These are phyloP conservation scores for Mollisia scopiformis DNA, from an alignment of 2,329 filamentous ascomycete genomes.

Conservation along the genomic window DNA sequence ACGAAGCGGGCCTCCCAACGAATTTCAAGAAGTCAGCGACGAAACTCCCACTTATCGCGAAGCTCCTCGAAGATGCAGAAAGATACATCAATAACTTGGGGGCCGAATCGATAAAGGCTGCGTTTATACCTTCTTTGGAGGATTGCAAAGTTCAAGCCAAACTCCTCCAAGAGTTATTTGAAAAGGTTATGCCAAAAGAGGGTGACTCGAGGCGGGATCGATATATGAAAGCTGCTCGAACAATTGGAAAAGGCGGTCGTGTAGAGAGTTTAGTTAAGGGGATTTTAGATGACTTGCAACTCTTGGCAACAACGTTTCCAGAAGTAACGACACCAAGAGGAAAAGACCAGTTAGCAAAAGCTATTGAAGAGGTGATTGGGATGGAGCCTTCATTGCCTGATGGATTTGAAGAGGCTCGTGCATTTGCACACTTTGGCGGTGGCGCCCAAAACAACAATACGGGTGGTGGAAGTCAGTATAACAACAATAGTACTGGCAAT, in stretches of 20 bases:
- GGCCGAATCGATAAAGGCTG: constrained; percentile 11
- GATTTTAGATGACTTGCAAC: constrained; percentile 19
- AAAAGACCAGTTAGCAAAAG: constrained; percentile 14
- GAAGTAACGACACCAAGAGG: constrained; percentile 11
- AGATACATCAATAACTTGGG: constrained; percentile 7
- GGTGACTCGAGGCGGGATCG: constrained; percentile 13
- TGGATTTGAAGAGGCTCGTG: constrained; percentile 9
- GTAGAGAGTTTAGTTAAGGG: constrained; percentile 19
- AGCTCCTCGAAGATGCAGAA: constrained; percentile 13
- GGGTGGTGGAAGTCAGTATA: constrained; percentile 11
- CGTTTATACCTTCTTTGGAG: constrained; percentile 14
- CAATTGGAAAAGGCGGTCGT: constrained; percentile 17
- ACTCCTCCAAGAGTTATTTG: constrained; percentile 16
- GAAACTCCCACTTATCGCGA: constrained; percentile 14
- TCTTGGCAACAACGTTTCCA: constrained; percentile 18
- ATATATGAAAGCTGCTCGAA: constrained; percentile 21
- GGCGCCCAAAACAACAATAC: constrained; percentile 12
- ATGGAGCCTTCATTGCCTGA: constrained; percentile 16
- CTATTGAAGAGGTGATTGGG: constrained; percentile 18
- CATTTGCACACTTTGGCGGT: constrained; percentile 11
- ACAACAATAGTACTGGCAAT: constrained; percentile 4
- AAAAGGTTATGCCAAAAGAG: constrained; percentile 19
- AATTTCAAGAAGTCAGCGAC: constrained; percentile 9
- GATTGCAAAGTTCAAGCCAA: constrained; percentile 15
- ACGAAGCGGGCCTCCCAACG: constrained; percentile 16